Evolutionary conservation across 1,284 basidiomycete species (phyloP), one percentile per base, ranked within the genome.

Genomic region (Tilletia walkeri): DNA sequence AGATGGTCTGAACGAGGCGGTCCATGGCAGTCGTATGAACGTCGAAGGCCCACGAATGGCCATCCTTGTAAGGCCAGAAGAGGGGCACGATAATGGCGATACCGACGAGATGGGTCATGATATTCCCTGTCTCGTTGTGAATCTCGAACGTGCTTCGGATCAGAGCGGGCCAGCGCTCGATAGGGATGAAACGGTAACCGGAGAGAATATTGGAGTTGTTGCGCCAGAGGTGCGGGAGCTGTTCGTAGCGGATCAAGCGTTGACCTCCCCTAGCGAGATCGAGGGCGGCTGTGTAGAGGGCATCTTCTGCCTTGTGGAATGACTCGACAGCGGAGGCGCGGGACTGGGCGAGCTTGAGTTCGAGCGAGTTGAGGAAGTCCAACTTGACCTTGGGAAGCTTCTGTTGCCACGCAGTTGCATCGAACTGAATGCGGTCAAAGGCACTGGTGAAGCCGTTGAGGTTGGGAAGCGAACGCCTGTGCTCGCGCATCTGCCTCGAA

Each of bases 41-140:
- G 48, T 82, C 82, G 12, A 79, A 69, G 2, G 73, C 77, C 56
- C 78, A 78, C 54, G 74, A 73, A 20, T 50, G 20, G 16, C 65
- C 47, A 36, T 66, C 47, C 36, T 45, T 49, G 49, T 53, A 45
- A 6, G 80, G 77, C 80, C 80, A 82, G 69, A 81, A 82, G 69
- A 82, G 73, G 4, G 76, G 75, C 30, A 76, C 67, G 50, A 83
- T 75, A 12, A 80, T 73, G 5, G 77, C 65, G 20, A 81, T 73
- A 41, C 82, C 82, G 66, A 76, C 70, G 1, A 83, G 71, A 70
- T 83, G 82, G 0, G 80, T 80, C 70, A 80, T 79, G 38, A 83
- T 82, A 72, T 83, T 83, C 69, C 78, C 77, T 34, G 82, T 83
- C 73, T 83, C 82, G 71, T 83, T 83, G 75, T 83, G 82, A 24